These are phyloP conservation scores for Aspergillus panamensis DNA, from an alignment of 495 filamentous ascomycete genomes.

Conservation along the genomic window DNA sequence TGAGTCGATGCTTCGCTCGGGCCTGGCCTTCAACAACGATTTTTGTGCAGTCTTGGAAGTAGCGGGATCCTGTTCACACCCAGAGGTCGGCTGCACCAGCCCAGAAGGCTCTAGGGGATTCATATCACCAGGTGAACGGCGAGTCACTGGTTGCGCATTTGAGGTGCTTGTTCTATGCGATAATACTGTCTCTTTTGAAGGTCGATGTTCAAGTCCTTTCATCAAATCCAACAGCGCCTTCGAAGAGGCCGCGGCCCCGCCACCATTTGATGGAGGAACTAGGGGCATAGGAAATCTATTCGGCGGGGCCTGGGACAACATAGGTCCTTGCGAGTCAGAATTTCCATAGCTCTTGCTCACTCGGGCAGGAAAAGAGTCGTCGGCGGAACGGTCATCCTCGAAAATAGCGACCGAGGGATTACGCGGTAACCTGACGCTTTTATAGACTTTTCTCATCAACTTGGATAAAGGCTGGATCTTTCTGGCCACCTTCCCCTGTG, in stretches of 20 bases:
- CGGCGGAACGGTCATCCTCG: background rate
- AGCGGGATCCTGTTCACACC: background rate
- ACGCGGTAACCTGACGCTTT: conserved; percentile 1
- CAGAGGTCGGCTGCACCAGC: background rate
- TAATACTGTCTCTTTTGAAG: too few relatives aligned
- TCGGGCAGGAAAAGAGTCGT: conserved; percentile 2
- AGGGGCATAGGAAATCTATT: background rate
- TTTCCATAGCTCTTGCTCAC: background rate
- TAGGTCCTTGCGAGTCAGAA: background rate
- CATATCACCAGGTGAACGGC: too few relatives aligned
- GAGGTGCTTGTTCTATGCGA: too few relatives aligned
- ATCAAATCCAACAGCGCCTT: too few relatives aligned
- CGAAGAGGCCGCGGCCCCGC: too few relatives aligned
- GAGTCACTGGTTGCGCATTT: too few relatives aligned
- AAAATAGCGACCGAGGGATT: background rate
- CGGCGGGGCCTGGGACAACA: background rate
- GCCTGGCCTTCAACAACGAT: background rate
- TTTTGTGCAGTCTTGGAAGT: background rate
- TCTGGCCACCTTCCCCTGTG: conserved; percentile 21
- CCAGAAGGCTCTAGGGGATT: too few relatives aligned
- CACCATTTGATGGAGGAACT: background rate
- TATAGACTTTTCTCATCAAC: conserved; percentile 17
- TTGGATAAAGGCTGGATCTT: conserved; percentile 19
- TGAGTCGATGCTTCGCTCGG: background rate
- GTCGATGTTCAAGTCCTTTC: too few relatives aligned